These are phyloP conservation scores for Hymenoscyphus repandus DNA, from an alignment of 2,329 filamentous ascomycete genomes.

Conservation along the genomic window DNA sequence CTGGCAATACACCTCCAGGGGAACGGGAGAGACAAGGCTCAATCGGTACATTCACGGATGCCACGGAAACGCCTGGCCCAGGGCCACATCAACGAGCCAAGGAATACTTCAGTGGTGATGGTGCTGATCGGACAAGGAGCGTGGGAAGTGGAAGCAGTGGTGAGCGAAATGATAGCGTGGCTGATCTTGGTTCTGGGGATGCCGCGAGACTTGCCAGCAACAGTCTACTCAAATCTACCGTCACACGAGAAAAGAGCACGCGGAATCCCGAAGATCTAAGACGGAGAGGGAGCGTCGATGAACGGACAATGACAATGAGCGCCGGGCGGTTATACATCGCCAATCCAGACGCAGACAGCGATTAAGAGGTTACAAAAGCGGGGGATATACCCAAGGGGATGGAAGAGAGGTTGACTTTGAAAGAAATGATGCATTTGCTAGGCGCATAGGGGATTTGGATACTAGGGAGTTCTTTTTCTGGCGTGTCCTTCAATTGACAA, in stretches of 20 bases:
- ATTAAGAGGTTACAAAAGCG: slow-evolving; percentile 21
- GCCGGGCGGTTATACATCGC: slow-evolving; percentile 75
- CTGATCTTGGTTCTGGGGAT: slow-evolving; percentile 41
- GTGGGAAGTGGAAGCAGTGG: slow-evolving; percentile 30
- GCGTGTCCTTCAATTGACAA: background rate
- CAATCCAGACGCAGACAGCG: slow-evolving; percentile 59
- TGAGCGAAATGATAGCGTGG: slow-evolving; percentile 56
- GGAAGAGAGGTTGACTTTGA: slow-evolving; percentile 12
- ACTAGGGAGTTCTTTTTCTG: background rate
- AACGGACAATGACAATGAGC: slow-evolving; percentile 60
- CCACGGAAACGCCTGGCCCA: slow-evolving; percentile 26
- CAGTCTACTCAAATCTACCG: slow-evolving; percentile 50
- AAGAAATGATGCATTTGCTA: slow-evolving; percentile 10
- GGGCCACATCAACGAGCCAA: slow-evolving; percentile 10
- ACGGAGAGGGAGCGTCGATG: slow-evolving; percentile 77
- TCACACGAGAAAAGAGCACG: slow-evolving; percentile 60
- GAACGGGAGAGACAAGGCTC: slow-evolving; percentile 27
- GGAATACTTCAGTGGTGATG: slow-evolving; percentile 25
- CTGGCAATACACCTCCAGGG: slow-evolving; percentile 39
- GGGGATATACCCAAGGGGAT: slow-evolving; percentile 18
- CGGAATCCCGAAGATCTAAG: slow-evolving; percentile 67
- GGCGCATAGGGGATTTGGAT: background rate
- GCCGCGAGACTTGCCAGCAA: slow-evolving; percentile 51
- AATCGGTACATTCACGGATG: slow-evolving; percentile 21
- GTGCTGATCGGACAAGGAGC: slow-evolving; percentile 25